Percentiles rank a stretch among this genome's conserved stretches.
Conservation (phyloP, 2,329 filamentous ascomycete species). For the Fusarium avenaceum region DNA sequence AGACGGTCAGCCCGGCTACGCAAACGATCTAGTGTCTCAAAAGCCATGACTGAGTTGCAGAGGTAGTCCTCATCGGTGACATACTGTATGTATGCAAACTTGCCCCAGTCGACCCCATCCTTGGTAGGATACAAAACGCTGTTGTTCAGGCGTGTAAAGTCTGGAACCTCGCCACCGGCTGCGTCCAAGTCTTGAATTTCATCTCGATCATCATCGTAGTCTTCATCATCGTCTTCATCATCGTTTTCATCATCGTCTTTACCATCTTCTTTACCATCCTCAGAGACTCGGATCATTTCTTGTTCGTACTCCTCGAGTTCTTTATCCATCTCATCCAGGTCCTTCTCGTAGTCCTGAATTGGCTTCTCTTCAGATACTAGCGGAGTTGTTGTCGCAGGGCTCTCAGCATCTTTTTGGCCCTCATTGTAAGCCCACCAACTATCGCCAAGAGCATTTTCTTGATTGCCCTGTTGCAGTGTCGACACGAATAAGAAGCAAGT, state of each 20-base stretch:
- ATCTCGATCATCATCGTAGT: not conserved
- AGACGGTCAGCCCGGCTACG: slow-evolving; percentile 60
- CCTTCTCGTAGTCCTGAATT: not conserved
- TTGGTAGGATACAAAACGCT: not conserved
- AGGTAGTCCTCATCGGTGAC: slow-evolving; percentile 62
- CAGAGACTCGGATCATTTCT: not conserved
- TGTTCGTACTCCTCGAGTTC: not conserved
- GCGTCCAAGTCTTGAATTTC: not conserved
- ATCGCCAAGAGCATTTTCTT: not conserved
- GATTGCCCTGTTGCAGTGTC: not conserved
- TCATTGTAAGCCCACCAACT: not conserved
- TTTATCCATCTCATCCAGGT: not conserved
- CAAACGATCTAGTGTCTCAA: slow-evolving; percentile 59
- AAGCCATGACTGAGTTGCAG: slow-evolving; percentile 66
- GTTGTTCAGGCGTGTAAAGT: not conserved
- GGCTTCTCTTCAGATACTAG: not conserved
- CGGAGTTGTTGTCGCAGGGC: not conserved
- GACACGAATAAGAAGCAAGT: not conserved
- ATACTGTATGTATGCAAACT: slow-evolving; percentile 64
- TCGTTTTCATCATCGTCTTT: not conserved
- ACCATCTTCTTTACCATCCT: not conserved
- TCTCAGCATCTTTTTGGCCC: not conserved
- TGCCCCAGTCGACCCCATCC: slow-evolving; percentile 32
- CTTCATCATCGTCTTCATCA: not conserved
- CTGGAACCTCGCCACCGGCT: not conserved